phyloP scores from a whole-genome alignment of 1,284 basidiomycete species.

The Puccinia coronata region DNA sequence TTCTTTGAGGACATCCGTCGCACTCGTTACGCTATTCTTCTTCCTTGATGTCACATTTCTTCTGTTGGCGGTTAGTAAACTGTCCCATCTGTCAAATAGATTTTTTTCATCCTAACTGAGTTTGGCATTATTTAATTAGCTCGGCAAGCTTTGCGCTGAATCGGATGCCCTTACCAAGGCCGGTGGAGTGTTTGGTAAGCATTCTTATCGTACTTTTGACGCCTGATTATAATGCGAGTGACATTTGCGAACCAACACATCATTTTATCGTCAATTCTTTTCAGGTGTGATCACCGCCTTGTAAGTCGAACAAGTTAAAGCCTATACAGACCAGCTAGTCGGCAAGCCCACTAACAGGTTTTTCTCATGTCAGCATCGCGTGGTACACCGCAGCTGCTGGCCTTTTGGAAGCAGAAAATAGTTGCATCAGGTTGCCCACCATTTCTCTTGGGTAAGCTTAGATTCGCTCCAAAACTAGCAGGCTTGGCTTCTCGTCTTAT shows the following conservation, averaged over 20 bases:
- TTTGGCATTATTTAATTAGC: constrained; percentile 45
- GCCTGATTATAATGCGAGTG: not conserved
- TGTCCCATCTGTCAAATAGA: not conserved
- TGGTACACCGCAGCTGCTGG: constrained; percentile 63
- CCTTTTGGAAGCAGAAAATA: constrained; percentile 62
- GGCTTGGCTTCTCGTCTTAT: not conserved
- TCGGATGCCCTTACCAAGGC: constrained; percentile 62
- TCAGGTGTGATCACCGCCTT: constrained; percentile 22
- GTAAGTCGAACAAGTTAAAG: not conserved
- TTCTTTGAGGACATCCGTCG: constrained; percentile 68
- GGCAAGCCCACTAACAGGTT: not conserved
- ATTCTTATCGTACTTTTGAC: not conserved
- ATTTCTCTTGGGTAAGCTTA: constrained; percentile 20
- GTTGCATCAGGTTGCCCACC: constrained; percentile 61
- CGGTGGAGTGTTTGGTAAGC: constrained; percentile 70
- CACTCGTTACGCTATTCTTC: constrained; percentile 71
- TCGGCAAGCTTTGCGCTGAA: constrained; percentile 57
- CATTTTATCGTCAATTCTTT: not conserved
- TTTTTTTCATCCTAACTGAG: constrained; percentile 27
- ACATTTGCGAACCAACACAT: not conserved
- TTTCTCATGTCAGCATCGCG: constrained; percentile 28
- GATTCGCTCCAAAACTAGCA: not conserved
- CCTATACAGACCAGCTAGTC: not conserved
- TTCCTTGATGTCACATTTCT: constrained; percentile 67
- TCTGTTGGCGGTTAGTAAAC: constrained; percentile 55